A percentile compares a stretch with the other conserved stretches of the same genome.
Conservation (phyloP, 176 grass and related monocot genomes). For the Triticum urartu region DNA sequence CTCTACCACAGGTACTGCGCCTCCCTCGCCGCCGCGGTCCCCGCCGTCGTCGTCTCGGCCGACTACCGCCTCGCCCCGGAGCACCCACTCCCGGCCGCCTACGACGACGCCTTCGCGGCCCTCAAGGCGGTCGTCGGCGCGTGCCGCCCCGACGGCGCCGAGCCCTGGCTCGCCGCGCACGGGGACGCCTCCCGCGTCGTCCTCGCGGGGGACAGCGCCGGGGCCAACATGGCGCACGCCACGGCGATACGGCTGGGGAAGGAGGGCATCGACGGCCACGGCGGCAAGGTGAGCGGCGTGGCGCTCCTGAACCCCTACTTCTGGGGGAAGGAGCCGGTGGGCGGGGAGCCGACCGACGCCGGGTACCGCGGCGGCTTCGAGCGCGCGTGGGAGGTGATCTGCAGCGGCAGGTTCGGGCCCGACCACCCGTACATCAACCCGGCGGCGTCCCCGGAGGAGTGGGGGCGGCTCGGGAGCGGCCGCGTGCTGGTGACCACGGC, state of each 20-base stretch:
- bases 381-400: conserved; percentile 47
- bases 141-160: conserved; percentile 22
- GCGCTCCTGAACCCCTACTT: conserved; percentile 73
- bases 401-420: conserved; percentile 36
- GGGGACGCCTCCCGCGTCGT: conserved; percentile 62
- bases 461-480: conserved; percentile 42
- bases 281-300: conserved; percentile 40
- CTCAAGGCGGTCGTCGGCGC: conserved; percentile 46
- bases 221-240: conserved; percentile 81
- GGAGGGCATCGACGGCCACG: conserved; percentile 41
- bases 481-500: conserved; percentile 74
- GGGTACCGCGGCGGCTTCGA: conserved; percentile 43
- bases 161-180: conserved; percentile 59
- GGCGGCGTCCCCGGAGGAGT: conserved; percentile 39
- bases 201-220: conserved; percentile 73
- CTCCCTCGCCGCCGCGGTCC: conserved; percentile 34
- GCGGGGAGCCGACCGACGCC: conserved; percentile 35
- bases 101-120: conserved; percentile 76
- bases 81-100: conserved; percentile 74
- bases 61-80: conserved; percentile 82
- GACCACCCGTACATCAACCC: conserved; percentile 60
- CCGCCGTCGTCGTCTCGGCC: conserved; percentile 59
- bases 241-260: conserved; percentile 50
- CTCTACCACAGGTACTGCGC: conserved; percentile 64
- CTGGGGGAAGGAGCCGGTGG: conserved; percentile 54